phyloP scores from a whole-genome alignment of 2,329 filamentous ascomycete genomes.

The Penicillium frequentans region DNA sequence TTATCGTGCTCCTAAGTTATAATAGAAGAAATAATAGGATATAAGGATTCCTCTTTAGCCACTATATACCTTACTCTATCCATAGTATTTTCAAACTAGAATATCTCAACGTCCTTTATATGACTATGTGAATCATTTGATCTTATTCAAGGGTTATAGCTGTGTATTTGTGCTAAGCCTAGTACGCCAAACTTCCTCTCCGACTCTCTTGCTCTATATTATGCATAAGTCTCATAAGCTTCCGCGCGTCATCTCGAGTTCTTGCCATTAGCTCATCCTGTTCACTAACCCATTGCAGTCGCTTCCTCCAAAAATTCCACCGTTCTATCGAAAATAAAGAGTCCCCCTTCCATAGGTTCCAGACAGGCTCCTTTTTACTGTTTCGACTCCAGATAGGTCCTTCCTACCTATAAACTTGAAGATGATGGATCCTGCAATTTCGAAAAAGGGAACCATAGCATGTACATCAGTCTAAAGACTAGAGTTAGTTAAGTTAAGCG shows the following conservation, averaged over 20 bases:
- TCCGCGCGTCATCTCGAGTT: neutral
- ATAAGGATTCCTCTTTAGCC: no score
- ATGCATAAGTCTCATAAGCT: neutral
- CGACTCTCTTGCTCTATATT: neutral
- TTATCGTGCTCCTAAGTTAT: no score
- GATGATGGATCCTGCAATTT: neutral
- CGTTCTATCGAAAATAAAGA: neutral
- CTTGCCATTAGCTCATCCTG: neutral
- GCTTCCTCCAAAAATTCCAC: neutral
- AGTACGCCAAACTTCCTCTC: neutral
- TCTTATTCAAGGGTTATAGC: neutral
- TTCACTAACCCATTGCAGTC: neutral
- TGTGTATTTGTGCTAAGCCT: neutral
- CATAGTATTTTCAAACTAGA: neutral
- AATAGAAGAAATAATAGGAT: no score
- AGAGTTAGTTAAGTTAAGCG: neutral
- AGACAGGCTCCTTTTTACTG: neutral
- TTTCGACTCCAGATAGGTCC: neutral
- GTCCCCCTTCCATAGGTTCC: neutral
- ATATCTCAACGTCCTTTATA: neutral
- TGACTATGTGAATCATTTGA: neutral
- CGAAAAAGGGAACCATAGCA: neutral
- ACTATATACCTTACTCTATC: neutral
- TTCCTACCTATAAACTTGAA: neutral
- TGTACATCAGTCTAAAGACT: neutral